Base-by-base conservation (phyloP, 2,329 filamentous ascomycete species). In the Periglandula ipomoeae region DNA sequence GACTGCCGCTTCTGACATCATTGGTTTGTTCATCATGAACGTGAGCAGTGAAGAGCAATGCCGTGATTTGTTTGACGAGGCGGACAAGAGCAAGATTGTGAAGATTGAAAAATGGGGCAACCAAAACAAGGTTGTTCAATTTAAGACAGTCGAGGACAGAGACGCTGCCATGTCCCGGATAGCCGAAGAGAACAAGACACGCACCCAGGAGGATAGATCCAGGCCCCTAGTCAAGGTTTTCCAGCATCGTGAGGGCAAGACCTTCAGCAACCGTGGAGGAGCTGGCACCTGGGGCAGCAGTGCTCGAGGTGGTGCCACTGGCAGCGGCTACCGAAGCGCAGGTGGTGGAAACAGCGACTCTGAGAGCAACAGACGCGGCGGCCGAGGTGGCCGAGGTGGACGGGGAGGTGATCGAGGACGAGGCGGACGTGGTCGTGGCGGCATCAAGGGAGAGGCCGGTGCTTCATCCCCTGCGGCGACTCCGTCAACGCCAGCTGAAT, bases 21-120 rank as follows among this genome's bases (percentile, higher is more conserved):
- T 89, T 59, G 91, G 87, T 44, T 78, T 98, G 19, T 98, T 96
- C 66, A 83, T 98, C 52, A 87, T 87, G 70, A 90, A 90, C 60
- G 82, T 90, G 20, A 87, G 83, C 59, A 85, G 79, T 47, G 87
- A 91, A 55, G 87, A 95, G 27, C 87, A 90, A 52, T 85, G 88
- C 34, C 84, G 85, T 49, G 83, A 87, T 30, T 74, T 95, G 22
- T 91, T 98, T 62, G 74, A 81, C 1, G 83, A 93, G 11, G 87
- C 95, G 59, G 89, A 96, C 62, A 84, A 81, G 62, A 64, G 78
- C 27, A 96, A 94, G 71, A 88, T 96, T 55, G 67, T 80, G 48
- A 84, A 83, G 67, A 75, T 91, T 45, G 84, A 89, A 60, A 90
- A 88, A 68, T 87, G 82, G 72, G 84, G 84, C 34, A 81, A 81